Evolutionary conservation across 148 eudicot genomes (phyloP).

Genomic region (Oxyria digyna): DNA sequence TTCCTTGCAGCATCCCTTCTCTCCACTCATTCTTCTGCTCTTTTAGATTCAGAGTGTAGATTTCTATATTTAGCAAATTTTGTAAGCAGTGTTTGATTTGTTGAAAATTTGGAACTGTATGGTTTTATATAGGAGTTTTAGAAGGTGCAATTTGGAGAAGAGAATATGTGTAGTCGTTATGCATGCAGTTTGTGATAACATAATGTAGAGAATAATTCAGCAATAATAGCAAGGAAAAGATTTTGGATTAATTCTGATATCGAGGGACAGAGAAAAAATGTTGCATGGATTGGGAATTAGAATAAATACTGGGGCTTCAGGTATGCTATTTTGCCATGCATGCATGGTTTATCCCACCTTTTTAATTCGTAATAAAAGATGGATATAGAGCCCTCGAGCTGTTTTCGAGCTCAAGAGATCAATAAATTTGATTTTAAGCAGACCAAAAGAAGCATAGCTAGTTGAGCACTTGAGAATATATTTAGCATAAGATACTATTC

Average conservation of each 20-base stretch:
- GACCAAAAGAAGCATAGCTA: too few relatives aligned
- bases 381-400: too few relatives aligned
- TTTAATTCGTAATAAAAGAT: too few relatives aligned
- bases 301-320: constrained; percentile 19
- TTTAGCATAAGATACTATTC: too few relatives aligned
- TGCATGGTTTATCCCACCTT: too few relatives aligned
- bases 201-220: constrained; percentile 21
- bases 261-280: too few relatives aligned
- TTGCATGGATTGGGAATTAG: too few relatives aligned
- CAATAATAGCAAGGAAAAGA: constrained; percentile 27
- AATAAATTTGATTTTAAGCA: too few relatives aligned
- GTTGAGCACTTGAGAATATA: too few relatives aligned
- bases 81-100: neutral
- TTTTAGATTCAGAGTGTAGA: neutral
- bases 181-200: constrained; percentile 13
- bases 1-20: constrained; percentile 24
- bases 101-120: neutral
- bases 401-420: too few relatives aligned
- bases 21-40: constrained; percentile 24
- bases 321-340: constrained; percentile 8
- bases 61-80: neutral
- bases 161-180: constrained; percentile 18
- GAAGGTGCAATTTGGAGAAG: constrained; percentile 19
- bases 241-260: constrained; percentile 17
- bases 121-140: constrained; percentile 20